These are phyloP conservation scores for Boletus reticulatus DNA, from an alignment of 768 basidiomycete genomes.

Conservation along the genomic window DNA sequence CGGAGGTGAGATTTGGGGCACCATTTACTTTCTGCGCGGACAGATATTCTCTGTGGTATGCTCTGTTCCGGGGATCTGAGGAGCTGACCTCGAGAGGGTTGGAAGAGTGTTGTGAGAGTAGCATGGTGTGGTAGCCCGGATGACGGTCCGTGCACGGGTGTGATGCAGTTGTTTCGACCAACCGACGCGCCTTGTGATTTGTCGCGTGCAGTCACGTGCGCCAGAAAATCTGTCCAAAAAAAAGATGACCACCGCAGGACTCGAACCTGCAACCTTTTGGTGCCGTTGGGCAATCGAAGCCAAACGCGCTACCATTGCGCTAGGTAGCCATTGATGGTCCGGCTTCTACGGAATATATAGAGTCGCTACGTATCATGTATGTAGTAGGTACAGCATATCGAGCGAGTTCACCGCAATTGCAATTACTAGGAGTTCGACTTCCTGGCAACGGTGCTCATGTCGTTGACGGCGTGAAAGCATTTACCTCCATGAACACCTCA, in stretches of 20 bases:
- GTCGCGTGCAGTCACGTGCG: slow-evolving; percentile 26
- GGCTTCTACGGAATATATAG: rapidly evolving
- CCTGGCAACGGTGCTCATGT: slow-evolving; percentile 27
- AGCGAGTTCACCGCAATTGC: slow-evolving; percentile 21
- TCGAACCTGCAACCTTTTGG: slow-evolving; percentile 98
- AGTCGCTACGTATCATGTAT: not conserved
- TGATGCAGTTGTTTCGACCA: not conserved
- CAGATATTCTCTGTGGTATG: slow-evolving; percentile 41
- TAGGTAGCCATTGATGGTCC: slow-evolving; percentile 54
- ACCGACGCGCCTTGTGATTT: slow-evolving; percentile 5
- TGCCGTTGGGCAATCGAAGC: slow-evolving; percentile 77
- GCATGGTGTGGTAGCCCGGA: slow-evolving; percentile 21
- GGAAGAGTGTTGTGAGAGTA: slow-evolving; percentile 69
- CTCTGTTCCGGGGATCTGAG: slow-evolving; percentile 52
- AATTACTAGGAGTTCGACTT: slow-evolving; percentile 15
- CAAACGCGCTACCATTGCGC: slow-evolving; percentile 97
- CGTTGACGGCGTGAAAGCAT: slow-evolving; percentile 26
- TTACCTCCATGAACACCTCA: slow-evolving; percentile 42
- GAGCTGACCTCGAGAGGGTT: slow-evolving; percentile 71
- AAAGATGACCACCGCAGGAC: slow-evolving; percentile 83
- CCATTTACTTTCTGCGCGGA: slow-evolving; percentile 34
- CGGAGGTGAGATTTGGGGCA: slow-evolving; percentile 40
- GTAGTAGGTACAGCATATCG: slow-evolving; percentile 6
- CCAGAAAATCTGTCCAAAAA: not conserved
- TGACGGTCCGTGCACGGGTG: not conserved